These are phyloP conservation scores for Phytophthora fragariaefolia DNA, from an alignment of 352 stramenopile species.

Conservation along the genomic window DNA sequence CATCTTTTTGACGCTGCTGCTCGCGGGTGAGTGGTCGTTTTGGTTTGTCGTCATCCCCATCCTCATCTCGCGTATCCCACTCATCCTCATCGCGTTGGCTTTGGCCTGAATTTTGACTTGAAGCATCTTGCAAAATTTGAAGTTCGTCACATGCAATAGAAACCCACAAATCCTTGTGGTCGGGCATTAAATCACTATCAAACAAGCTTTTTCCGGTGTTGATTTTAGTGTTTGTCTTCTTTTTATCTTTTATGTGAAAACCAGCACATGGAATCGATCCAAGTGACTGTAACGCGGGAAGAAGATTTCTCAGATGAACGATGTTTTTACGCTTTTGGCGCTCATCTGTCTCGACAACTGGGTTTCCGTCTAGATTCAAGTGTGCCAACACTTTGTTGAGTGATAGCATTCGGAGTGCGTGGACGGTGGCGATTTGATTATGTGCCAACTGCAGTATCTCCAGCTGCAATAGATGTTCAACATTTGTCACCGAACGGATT, in stretches of 20 bases:
- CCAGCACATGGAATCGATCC: slow-evolving; percentile 59
- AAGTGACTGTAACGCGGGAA: slow-evolving; percentile 66
- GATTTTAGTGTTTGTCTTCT: slow-evolving; percentile 31
- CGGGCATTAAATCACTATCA: slow-evolving; percentile 49
- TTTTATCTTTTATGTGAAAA: slow-evolving; percentile 65
- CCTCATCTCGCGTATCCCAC: slow-evolving; percentile 40
- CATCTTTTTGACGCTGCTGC: slow-evolving; percentile 73
- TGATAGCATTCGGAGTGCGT: slow-evolving; percentile 70
- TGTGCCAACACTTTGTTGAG: slow-evolving; percentile 76
- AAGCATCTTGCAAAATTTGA: slow-evolving; percentile 54
- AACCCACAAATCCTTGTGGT: slow-evolving; percentile 54
- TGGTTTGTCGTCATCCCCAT: slow-evolving; percentile 36
- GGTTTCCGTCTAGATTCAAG: slow-evolving; percentile 80
- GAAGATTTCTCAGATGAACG: slow-evolving; percentile 80
- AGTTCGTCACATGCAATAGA: slow-evolving; percentile 63
- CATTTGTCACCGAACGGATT: slow-evolving; percentile 72
- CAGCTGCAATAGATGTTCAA: slow-evolving; percentile 70
- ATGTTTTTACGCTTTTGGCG: slow-evolving; percentile 71
- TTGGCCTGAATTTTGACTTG: slow-evolving; percentile 7
- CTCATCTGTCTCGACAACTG: slow-evolving; percentile 70
- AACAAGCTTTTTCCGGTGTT: slow-evolving; percentile 48
- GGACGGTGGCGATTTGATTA: slow-evolving; percentile 58
- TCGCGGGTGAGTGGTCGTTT: slow-evolving; percentile 53
- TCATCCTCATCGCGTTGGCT: slow-evolving; percentile 31
- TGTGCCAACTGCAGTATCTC: slow-evolving; percentile 60